Percentiles rank a stretch among this genome's conserved stretches.
phyloP scores from a whole-genome alignment of 257 asterid species.

The Echium plantagineum region DNA sequence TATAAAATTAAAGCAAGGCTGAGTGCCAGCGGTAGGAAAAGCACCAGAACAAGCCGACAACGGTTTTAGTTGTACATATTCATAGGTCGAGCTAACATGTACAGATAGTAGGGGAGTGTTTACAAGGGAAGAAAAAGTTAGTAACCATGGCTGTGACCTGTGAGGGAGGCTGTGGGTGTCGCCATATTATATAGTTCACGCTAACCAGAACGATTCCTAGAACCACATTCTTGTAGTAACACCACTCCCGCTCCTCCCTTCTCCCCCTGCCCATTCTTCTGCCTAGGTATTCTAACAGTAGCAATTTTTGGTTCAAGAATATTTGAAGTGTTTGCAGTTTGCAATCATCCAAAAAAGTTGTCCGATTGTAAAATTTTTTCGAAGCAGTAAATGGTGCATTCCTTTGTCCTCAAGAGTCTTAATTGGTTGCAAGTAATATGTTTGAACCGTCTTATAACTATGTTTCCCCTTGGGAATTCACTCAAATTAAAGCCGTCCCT shows the following conservation, averaged over 20 bases:
- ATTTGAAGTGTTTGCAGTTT: neutral
- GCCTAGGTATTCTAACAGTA: neutral
- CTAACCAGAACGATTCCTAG: neutral
- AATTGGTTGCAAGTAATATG: too few relatives aligned
- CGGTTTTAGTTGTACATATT: slow-evolving; percentile 53
- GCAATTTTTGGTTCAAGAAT: neutral
- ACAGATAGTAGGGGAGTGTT: slow-evolving; percentile 37
- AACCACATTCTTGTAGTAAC: neutral
- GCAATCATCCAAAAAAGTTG: neutral
- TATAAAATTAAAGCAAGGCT: slow-evolving; percentile 16
- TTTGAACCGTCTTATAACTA: too few relatives aligned
- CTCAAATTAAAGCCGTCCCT: too few relatives aligned
- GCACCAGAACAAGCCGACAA: slow-evolving; percentile 52
- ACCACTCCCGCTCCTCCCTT: neutral
- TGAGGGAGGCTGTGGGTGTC: slow-evolving; percentile 1
- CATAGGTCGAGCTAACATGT: slow-evolving; percentile 56
- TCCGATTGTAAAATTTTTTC: neutral
- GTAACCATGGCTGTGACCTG: slow-evolving; percentile 3
- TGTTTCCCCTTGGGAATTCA: too few relatives aligned
- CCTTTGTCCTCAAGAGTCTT: too few relatives aligned
- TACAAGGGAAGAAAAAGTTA: slow-evolving; percentile 3
- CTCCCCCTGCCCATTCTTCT: neutral
- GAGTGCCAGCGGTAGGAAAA: slow-evolving; percentile 36
- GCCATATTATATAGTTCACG: slow-evolving; percentile 3
- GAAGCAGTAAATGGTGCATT: neutral